A percentile compares a stretch with the other conserved stretches of the same genome.
Evolutionary conservation across 2,329 filamentous ascomycete species (phyloP).

Genomic region (Penicillium sp.): DNA sequence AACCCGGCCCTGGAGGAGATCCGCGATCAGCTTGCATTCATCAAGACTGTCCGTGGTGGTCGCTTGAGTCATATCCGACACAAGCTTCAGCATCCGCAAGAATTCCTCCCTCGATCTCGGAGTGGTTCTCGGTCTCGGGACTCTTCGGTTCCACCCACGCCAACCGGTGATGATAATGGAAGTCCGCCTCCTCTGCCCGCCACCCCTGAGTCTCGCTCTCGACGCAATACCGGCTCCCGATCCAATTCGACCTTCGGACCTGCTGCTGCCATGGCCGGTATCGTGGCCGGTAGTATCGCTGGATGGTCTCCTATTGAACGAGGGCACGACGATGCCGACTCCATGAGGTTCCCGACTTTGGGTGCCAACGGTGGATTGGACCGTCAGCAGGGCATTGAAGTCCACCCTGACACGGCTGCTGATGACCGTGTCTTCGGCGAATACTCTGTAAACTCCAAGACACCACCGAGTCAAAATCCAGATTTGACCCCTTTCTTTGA

Average conservation of each 20-base stretch:
- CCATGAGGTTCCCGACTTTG: conserved; percentile 38
- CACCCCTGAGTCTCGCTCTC: conserved; percentile 55
- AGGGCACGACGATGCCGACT: conserved; percentile 35
- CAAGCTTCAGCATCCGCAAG: conserved; percentile 59
- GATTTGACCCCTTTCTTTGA: conserved; percentile 46
- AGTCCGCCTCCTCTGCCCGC: conserved; percentile 45
- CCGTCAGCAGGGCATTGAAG: conserved; percentile 45
- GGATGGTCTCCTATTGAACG: conserved; percentile 64
- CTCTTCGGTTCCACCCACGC: conserved; percentile 54
- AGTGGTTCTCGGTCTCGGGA: conserved; percentile 43
- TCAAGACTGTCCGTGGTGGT: conserved; percentile 63
- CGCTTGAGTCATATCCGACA: conserved; percentile 61
- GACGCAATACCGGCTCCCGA: conserved; percentile 53
- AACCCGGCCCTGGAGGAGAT: conserved; percentile 63
- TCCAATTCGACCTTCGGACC: conserved; percentile 61
- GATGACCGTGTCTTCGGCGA: conserved; percentile 48
- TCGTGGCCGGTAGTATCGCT: conserved; percentile 64
- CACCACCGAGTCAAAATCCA: conserved; percentile 49
- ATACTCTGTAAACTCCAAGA: conserved; percentile 33
- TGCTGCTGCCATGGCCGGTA: conserved; percentile 64
- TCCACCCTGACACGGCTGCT: conserved; percentile 47
- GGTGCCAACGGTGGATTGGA: conserved; percentile 41
- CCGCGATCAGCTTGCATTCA: conserved; percentile 62
- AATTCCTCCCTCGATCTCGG: conserved; percentile 45
- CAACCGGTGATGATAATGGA: conserved; percentile 54